A percentile compares a stretch with the other conserved stretches of the same genome.
phyloP scores from a whole-genome alignment of 345 rosid species.

The Limnanthes douglasii region DNA sequence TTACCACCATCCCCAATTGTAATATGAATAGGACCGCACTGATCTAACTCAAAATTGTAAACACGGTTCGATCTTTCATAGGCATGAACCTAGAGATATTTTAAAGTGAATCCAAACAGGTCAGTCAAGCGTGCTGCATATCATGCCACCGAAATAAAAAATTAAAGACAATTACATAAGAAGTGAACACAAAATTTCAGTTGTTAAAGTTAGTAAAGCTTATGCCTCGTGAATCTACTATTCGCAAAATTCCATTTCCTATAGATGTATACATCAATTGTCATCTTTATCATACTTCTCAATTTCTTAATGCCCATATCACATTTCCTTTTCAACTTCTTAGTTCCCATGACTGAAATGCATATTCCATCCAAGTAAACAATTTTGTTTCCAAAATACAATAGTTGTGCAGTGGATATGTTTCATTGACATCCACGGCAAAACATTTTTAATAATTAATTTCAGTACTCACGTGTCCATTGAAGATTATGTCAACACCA shows the following conservation, averaged over 20 bases:
- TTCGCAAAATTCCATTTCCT: too few species aligned
- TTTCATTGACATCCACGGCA: neutral
- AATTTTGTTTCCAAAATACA: neutral
- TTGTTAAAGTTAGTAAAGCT: too few species aligned
- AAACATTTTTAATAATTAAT: neutral
- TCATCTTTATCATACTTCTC: too few species aligned
- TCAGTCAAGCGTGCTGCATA: neutral
- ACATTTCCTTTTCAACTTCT: too few species aligned
- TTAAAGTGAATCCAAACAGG: neutral
- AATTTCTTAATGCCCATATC: too few species aligned
- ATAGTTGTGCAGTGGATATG: neutral
- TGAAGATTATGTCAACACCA: constrained; percentile 73
- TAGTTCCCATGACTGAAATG: too few species aligned
- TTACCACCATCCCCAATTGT: constrained; percentile 78
- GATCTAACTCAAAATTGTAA: constrained; percentile 65
- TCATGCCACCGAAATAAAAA: neutral
- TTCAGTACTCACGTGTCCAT: constrained; percentile 55
- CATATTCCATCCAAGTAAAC: too few species aligned
- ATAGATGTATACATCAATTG: too few species aligned
- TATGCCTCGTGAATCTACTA: too few species aligned
- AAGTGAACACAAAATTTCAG: neutral
- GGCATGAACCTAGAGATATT: constrained; percentile 52
- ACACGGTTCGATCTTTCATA: constrained; percentile 89
- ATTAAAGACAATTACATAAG: neutral
- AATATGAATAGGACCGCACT: constrained; percentile 67